Conservation (phyloP, 768 basidiomycete genomes). For the Tricholoma bakamatsutake region DNA sequence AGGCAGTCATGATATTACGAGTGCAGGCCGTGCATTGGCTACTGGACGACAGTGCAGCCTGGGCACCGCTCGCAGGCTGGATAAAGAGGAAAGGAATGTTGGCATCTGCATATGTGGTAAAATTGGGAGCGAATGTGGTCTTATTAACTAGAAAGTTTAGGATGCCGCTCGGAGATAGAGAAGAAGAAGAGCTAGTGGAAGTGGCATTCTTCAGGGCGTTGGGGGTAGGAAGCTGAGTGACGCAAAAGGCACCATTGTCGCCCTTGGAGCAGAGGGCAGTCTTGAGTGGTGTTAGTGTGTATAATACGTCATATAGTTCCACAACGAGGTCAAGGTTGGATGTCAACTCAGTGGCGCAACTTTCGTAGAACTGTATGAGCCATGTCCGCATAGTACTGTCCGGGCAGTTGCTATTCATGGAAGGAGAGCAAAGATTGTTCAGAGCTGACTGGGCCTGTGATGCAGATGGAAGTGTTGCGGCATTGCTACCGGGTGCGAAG, state of each 20-base stretch:
- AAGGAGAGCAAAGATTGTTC: constrained; percentile 45
- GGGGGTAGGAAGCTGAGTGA: constrained; percentile 29
- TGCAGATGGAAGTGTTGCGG: constrained; percentile 32
- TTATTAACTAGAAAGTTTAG: constrained; percentile 23
- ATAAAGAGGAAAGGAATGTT: constrained; percentile 84
- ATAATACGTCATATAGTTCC: constrained; percentile 77
- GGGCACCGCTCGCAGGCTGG: constrained; percentile 24
- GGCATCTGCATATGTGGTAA: constrained; percentile 43
- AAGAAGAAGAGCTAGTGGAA: background rate
- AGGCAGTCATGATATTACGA: constrained; percentile 65
- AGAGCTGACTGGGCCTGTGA: constrained; percentile 47
- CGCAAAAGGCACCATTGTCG: constrained; percentile 66
- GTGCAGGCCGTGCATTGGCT: constrained; percentile 81
- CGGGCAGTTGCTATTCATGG: constrained; percentile 45
- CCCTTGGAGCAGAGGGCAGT: constrained; percentile 73
- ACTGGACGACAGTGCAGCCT: constrained; percentile 28
- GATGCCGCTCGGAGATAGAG: constrained; percentile 14
- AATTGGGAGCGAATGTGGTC: no score
- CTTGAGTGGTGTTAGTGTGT: constrained; percentile 58
- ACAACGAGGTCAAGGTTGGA: constrained; percentile 43
- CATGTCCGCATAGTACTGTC: constrained; percentile 50
- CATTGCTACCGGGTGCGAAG: constrained; percentile 45
- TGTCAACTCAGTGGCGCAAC: constrained; percentile 70
- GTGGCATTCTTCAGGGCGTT: constrained; percentile 12
- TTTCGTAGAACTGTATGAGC: constrained; percentile 63